A percentile compares a stretch with the other conserved stretches of the same genome.
Conservation (phyloP, 1,284 basidiomycete species). For the Marasmius tenuissimus region DNA sequence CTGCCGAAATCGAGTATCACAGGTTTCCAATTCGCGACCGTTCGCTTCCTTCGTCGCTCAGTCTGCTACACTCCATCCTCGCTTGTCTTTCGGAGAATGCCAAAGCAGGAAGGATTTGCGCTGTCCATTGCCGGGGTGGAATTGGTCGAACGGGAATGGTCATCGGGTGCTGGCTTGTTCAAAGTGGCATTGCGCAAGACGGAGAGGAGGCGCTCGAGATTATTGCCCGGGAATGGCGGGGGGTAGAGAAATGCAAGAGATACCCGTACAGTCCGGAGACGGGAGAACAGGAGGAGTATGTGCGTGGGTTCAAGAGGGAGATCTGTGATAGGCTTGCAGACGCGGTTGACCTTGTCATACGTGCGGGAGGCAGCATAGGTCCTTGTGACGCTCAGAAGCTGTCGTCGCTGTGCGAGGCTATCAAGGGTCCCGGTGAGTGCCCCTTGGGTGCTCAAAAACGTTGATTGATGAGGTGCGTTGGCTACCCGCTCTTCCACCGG, state of each 20-base stretch:
- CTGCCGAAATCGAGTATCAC: conserved; percentile 61
- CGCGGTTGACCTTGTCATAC: no score
- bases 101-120: conserved; percentile 50
- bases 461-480: no score
- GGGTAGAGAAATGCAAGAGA: conserved; percentile 71
- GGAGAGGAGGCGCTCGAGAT: conserved; percentile 63
- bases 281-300: conserved; percentile 72
- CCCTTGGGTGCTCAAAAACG: no score
- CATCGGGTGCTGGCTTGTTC: conserved; percentile 76
- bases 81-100: conserved; percentile 59
- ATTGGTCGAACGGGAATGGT: conserved; percentile 77
- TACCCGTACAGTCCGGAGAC: conserved; percentile 79
- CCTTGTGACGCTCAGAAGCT: no score
- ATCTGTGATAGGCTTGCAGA: no score
- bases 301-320: conserved; percentile 45
- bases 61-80: conserved; percentile 57
- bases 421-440: no score
- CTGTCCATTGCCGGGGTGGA: conserved; percentile 76
- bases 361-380: no score
- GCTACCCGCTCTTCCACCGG: no score
- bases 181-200: conserved; percentile 57
- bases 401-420: no score
- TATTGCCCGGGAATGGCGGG: conserved; percentile 68
- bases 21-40: conserved; percentile 75
- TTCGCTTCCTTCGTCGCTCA: conserved; percentile 53